Percentiles rank a stretch among this genome's conserved stretches.
Evolutionary conservation across 352 stramenopile genomes (phyloP).

Genomic region (Phytopythium kandeliae): DNA sequence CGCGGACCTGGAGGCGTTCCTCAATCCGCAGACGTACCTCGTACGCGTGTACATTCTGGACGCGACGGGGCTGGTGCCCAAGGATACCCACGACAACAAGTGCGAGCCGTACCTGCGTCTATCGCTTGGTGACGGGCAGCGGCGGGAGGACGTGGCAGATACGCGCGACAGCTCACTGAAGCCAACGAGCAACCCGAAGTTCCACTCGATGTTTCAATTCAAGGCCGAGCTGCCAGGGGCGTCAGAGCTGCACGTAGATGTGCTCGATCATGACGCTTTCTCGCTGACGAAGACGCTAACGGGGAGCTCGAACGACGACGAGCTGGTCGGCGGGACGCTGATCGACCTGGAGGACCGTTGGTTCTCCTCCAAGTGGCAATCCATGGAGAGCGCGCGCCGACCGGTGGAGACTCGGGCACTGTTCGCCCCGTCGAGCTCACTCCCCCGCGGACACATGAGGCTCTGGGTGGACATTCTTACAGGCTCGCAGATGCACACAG

Average conservation of each 20-base stretch:
- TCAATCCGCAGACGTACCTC: constrained; percentile 73
- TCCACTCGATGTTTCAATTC: constrained; percentile 91
- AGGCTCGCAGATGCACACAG: constrained; percentile 52
- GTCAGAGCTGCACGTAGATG: constrained; percentile 60
- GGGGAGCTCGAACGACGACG: constrained; percentile 61
- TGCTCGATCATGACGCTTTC: constrained; percentile 75
- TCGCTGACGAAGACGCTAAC: constrained; percentile 41
- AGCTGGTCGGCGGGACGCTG: constrained; percentile 89
- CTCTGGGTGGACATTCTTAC: constrained; percentile 91
- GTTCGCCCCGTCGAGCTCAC: constrained; percentile 64
- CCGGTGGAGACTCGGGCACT: constrained; percentile 57
- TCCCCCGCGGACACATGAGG: constrained; percentile 63
- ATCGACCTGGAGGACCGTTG: constrained; percentile 93
- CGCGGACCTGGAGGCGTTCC: constrained; percentile 53
- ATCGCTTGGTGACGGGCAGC: constrained; percentile 70
- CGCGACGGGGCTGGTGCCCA: constrained; percentile 69
- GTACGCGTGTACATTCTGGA: constrained; percentile 87
- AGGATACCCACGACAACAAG: constrained; percentile 78
- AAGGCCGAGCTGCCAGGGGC: constrained; percentile 81
- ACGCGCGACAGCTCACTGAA: constrained; percentile 74
- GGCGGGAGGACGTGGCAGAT: constrained; percentile 62
- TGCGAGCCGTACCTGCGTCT: constrained; percentile 84
- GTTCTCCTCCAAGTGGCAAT: constrained; percentile 86
- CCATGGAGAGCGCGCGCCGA: constrained; percentile 3
- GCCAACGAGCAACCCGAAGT: constrained; percentile 76